A percentile compares a stretch with the other conserved stretches of the same genome.
phyloP scores from a whole-genome alignment of 2,329 filamentous ascomycete genomes.

The Coniochaeta sp. region DNA sequence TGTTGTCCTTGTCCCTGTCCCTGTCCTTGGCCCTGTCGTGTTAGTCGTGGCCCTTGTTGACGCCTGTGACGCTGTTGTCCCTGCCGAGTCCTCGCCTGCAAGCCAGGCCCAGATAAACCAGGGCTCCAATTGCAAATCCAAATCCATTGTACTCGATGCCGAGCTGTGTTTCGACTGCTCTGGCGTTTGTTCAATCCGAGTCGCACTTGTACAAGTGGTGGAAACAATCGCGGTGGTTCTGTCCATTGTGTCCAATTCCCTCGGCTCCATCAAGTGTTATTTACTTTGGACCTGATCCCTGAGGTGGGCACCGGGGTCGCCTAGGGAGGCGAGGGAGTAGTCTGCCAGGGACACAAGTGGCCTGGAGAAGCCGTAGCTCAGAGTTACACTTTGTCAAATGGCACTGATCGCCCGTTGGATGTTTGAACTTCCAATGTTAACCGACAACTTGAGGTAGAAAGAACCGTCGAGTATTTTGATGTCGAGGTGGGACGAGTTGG shows the following conservation, averaged over 20 bases:
- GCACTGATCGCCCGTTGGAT: neutral
- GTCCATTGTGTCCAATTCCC: neutral
- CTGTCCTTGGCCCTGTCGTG: neutral
- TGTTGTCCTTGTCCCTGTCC: neutral
- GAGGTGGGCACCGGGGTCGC: no score
- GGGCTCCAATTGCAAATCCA: no score
- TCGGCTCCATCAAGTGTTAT: neutral
- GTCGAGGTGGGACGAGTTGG: neutral
- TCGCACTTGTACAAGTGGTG: neutral
- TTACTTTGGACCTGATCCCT: no score
- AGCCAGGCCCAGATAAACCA: neutral
- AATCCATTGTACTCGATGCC: neutral
- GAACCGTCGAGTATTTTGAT: neutral
- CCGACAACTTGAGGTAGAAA: neutral
- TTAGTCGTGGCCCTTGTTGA: no score
- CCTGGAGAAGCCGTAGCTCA: no score
- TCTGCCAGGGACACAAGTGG: no score
- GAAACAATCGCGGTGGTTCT: neutral
- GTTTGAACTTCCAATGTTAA: neutral
- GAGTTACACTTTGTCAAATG: neutral
- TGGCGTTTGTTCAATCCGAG: no score
- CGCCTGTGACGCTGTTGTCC: neutral
- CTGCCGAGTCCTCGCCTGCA: neutral
- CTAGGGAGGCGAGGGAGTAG: no score
- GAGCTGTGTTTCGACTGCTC: no score